Conservation (phyloP, 2,329 filamentous ascomycete species). For the Aspergillus floridensis region DNA sequence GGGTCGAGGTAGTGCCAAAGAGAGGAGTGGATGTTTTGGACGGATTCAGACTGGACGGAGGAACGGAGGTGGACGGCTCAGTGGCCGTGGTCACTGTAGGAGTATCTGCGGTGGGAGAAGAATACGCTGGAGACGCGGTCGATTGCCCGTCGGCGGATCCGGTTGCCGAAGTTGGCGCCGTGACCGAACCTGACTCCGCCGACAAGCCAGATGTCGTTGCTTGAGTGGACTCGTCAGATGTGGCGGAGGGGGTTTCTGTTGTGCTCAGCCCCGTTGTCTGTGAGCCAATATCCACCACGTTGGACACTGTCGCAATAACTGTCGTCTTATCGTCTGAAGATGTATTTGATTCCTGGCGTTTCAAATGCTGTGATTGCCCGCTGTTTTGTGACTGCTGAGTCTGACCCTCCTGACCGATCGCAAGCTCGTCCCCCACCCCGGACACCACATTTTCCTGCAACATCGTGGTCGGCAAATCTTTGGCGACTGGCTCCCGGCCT, state of each 20-base stretch:
- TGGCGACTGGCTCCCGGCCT: not conserved
- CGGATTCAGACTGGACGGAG: slow-evolving; percentile 1
- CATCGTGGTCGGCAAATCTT: not conserved
- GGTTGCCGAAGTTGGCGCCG: slow-evolving; percentile 5
- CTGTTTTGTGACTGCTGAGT: slow-evolving; percentile 1
- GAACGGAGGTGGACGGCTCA: not conserved
- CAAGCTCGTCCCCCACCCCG: not conserved
- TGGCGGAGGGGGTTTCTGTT: slow-evolving; percentile 2
- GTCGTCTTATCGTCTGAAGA: not conserved
- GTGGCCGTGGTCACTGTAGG: slow-evolving; percentile 9
- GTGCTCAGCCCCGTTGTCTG: slow-evolving; percentile 3
- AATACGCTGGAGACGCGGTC: slow-evolving; percentile 9
- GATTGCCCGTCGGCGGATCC: not conserved
- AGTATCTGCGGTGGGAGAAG: slow-evolving; percentile 12
- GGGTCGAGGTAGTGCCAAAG: not conserved
- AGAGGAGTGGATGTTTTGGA: not conserved
- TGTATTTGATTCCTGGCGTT: not conserved
- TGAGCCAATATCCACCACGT: not conserved
- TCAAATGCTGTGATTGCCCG: not conserved
- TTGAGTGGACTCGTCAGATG: slow-evolving; percentile 3
- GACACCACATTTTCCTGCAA: not conserved
- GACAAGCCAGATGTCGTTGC: slow-evolving; percentile 1
- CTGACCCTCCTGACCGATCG: not conserved
- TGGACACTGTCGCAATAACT: not conserved
- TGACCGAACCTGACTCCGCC: not conserved